Evolutionary conservation across 2,329 filamentous ascomycete species (phyloP).

Genomic region (Ophiostoma angusticollis): DNA sequence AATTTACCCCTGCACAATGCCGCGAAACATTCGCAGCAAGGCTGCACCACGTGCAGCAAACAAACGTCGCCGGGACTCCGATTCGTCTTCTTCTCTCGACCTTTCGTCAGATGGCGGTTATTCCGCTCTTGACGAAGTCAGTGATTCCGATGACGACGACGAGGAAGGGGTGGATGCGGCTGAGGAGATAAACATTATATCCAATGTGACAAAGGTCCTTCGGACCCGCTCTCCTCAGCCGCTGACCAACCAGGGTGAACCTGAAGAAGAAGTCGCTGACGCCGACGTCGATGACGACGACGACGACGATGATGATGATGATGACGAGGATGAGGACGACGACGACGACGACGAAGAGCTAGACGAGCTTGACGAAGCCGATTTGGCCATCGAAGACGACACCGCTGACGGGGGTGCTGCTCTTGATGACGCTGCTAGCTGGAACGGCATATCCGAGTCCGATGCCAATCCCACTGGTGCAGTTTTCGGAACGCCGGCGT

Average conservation of each 20-base stretch:
- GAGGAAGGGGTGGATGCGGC: slow-evolving; percentile 64
- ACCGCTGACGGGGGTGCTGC: slow-evolving; percentile 32
- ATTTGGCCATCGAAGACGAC: slow-evolving; percentile 22
- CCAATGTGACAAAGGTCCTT: slow-evolving; percentile 25
- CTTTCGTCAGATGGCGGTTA: slow-evolving; percentile 59
- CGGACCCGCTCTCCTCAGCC: slow-evolving; percentile 39
- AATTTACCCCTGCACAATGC: slow-evolving; percentile 28
- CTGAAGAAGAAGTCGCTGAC: slow-evolving; percentile 28
- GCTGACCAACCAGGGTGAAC: slow-evolving; percentile 21
- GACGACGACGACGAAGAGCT: slow-evolving; percentile 25
- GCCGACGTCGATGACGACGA: slow-evolving; percentile 27
- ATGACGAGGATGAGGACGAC: slow-evolving; percentile 26
- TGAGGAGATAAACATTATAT: slow-evolving; percentile 64
- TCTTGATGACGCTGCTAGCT: slow-evolving; percentile 31
- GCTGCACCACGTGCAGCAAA: slow-evolving; percentile 26
- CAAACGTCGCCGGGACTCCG: slow-evolving; percentile 37
- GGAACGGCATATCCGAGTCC: slow-evolving; percentile 32
- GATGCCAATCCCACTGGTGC: slow-evolving; percentile 15
- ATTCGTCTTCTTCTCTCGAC: slow-evolving; percentile 41
- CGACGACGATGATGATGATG: slow-evolving; percentile 25
- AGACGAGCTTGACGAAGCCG: slow-evolving; percentile 22
- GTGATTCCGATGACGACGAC: slow-evolving; percentile 64
- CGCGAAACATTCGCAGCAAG: slow-evolving; percentile 40
- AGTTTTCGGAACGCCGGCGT: slow-evolving; percentile 11
- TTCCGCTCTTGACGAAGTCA: slow-evolving; percentile 66